phyloP scores from a whole-genome alignment of 805 yeast genomes.

The Komagataella kurtzmanii region DNA sequence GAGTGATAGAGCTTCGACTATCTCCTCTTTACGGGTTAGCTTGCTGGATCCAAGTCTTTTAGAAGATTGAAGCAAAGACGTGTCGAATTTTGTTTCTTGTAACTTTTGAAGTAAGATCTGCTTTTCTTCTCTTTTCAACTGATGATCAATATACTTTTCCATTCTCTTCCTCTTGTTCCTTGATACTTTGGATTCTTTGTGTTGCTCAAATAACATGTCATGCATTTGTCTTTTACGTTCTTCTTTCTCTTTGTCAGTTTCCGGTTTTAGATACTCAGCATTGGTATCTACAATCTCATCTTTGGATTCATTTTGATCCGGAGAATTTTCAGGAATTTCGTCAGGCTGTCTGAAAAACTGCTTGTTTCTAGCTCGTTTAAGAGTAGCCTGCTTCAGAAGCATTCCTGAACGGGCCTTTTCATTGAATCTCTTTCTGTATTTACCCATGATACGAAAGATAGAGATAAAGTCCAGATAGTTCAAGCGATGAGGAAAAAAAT shows the following conservation, averaged over 20 bases:
- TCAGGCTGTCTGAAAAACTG: constrained; percentile 42
- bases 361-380: constrained; percentile 56
- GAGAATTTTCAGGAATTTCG: constrained; percentile 15
- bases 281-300: constrained; percentile 19
- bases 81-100: constrained; percentile 54
- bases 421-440: constrained; percentile 67
- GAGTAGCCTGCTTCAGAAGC: constrained; percentile 63
- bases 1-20: constrained; percentile 60
- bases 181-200: constrained; percentile 54
- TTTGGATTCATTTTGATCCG: constrained; percentile 5
- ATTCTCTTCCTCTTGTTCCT: constrained; percentile 62
- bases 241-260: constrained; percentile 48
- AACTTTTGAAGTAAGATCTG: constrained; percentile 63
- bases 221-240: constrained; percentile 53
- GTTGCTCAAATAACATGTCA: constrained; percentile 42
- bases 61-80: constrained; percentile 55
- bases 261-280: constrained; percentile 46
- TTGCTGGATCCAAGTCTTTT: constrained; percentile 67
- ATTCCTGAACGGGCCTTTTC: constrained; percentile 80
- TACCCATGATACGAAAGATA: constrained; percentile 42
- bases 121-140: constrained; percentile 78
- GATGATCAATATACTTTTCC: constrained; percentile 89
- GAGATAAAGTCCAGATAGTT: neutral
- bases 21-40: constrained; percentile 52
- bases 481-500: neutral